Evolutionary conservation across 2,329 filamentous ascomycete genomes (phyloP), one percentile per base, ranked within the genome.

Genomic region (Ceratocystis ficicola): DNA sequence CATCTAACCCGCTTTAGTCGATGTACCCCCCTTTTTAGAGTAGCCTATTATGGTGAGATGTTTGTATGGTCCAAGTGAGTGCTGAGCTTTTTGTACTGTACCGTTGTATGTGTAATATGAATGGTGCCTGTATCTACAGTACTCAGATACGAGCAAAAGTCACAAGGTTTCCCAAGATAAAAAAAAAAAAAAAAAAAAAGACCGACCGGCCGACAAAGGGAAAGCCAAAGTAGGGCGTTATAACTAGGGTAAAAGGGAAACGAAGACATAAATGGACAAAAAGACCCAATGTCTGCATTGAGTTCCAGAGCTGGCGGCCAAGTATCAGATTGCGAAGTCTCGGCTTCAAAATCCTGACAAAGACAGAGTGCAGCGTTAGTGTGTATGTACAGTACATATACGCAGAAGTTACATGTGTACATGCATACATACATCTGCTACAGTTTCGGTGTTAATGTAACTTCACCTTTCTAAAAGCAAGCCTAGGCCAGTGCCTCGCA

Each of bases 11-110:
- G 22, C 44, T 44, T 63, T 63, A 30, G 46, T 48, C 25, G 1
- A 63, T 63, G 61, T 63, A 63, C 44, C 61, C 44, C 60, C 25
- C 41, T 22, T 55, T 17, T 36, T 25, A 10, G 36, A 36, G 36
- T 36, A 36, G 36, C 36, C 36, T 36, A 36, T 36, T 36, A 36
- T 36, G 8, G 36, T 2, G 36, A 12, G 36, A 12, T 36, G 3
- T 36, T 36, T 36, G 30, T 36, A 36, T 36, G 36, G 36, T 2
- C 36, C 36, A 36, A 36, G 36, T 36, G 12, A 36, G 12, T 36
- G 36, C 36, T 36, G 2, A 36, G 36, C 48, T 52, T 52, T 48
- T 25, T 52, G 48, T 36, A 36, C 36, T 36, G 36, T 36, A 10
- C 36, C 2, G 36, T 36, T 36, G 36, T 12, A 12, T 36, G 36